Evolutionary conservation across 1,139 yeast species (phyloP), one percentile per base, ranked within the genome.

Genomic region (Meyerozyma carpophila): DNA sequence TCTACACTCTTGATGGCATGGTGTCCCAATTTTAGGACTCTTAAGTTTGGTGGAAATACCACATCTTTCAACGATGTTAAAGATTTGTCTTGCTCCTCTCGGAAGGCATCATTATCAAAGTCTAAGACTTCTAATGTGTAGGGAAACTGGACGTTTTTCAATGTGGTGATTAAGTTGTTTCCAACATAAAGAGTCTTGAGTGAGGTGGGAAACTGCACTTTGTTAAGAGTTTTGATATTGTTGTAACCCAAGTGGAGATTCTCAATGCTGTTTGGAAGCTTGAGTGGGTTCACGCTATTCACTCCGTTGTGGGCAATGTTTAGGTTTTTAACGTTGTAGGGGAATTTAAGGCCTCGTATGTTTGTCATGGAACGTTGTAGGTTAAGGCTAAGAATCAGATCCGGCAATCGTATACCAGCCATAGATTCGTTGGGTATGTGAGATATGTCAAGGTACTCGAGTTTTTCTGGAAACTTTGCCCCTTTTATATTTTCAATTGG

Each of bases 401-500:
- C 78, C 0, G 78, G 78, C 44, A 73, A 71, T 45, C 69, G 70
- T 9, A 73, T 65, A 0, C 77, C 75, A 0, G 77, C 65, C 78
- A 73, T 72, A 5, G 75, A 65, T 47, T 73, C 78, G 49, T 71
- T 73, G 4, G 78, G 77, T 11, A 72, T 65, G 47, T 69, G 66
- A 3, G 76, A 69, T 5, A 70, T 50, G 46, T 73, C 77, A 48
- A 73, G 58, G 46, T 60, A 61, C 39, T 56, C 57, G 39, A 73
- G 51, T 13, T 54, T 47, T 21, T 70, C 76, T 3, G 77, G 77
- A 42, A 73, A 71, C 43, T 62, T 65, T 13, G 61, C 67, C 8
- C 76, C 75, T 48, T 70, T 67, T 26, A 73, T 60, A 41, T 66
- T 66, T 44, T 73, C 78, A 14, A 73, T 70, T 1, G 78, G 77